Conservation (phyloP, 2,329 filamentous ascomycete genomes). For the Fusarium sp. region DNA sequence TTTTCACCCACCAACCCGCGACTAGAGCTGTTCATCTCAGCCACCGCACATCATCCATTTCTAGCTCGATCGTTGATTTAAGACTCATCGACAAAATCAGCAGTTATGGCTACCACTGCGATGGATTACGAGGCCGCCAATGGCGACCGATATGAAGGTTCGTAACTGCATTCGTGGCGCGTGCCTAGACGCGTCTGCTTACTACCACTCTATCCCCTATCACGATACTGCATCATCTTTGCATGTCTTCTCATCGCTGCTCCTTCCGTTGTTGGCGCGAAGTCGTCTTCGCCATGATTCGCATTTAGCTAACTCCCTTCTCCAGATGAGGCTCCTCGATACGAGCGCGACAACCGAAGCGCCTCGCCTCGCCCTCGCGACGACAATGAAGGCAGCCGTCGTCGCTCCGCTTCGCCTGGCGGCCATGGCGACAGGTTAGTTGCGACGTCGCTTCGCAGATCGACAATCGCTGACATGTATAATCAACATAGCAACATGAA, state of each 20-base stretch:
- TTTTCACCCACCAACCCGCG: constrained; percentile 38
- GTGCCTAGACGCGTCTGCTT: constrained; percentile 34
- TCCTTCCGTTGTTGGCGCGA: not conserved
- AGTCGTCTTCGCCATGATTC: not conserved
- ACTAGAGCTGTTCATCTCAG: constrained; percentile 43
- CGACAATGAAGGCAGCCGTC: constrained; percentile 67
- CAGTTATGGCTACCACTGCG: constrained; percentile 69
- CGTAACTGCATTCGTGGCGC: constrained; percentile 40
- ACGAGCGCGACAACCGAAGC: constrained; percentile 74
- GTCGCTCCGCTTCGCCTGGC: constrained; percentile 71
- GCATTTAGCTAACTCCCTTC: constrained; percentile 20
- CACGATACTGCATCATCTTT: constrained; percentile 1
- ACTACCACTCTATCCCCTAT: not conserved
- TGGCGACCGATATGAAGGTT: constrained; percentile 74
- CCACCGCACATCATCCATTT: constrained; percentile 33
- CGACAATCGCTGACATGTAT: constrained; percentile 21
- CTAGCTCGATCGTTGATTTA: constrained; percentile 29
- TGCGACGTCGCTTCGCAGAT: not conserved
- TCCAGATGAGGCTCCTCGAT: constrained; percentile 71
- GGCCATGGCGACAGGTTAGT: constrained; percentile 55
- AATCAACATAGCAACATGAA: constrained; percentile 57
- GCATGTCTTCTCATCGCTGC: not conserved
- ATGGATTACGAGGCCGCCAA: constrained; percentile 79
- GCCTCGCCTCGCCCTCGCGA: constrained; percentile 73
- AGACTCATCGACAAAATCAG: constrained; percentile 20